These are phyloP conservation scores for Colletotrichum gloeosporioides DNA, from an alignment of 2,329 filamentous ascomycete genomes.

Conservation along the genomic window DNA sequence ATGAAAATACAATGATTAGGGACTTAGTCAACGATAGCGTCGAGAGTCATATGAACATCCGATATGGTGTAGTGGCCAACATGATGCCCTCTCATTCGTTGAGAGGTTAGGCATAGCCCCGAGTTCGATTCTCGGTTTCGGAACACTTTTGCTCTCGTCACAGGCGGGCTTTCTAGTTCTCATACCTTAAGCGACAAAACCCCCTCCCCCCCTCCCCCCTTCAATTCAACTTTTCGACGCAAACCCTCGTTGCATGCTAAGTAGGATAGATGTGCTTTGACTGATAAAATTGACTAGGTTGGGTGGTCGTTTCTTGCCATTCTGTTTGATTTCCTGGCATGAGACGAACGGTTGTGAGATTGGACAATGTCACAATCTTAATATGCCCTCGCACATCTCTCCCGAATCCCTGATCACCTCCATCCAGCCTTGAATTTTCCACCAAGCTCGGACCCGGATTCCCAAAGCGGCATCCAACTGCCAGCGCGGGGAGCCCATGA, in stretches of 20 bases:
- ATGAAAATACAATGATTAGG: neutral
- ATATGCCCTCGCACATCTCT: neutral
- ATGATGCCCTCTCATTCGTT: constrained; percentile 3
- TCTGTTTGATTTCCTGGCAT: neutral
- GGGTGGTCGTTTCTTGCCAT: neutral
- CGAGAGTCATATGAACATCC: fast-evolving
- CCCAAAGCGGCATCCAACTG: neutral
- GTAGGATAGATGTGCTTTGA: neutral
- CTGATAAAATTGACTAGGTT: neutral
- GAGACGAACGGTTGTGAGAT: neutral
- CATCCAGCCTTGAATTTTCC: neutral
- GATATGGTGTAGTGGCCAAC: constrained; percentile 14
- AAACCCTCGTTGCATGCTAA: neutral
- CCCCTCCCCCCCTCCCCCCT: too few species aligned
- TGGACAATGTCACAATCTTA: neutral
- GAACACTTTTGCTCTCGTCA: neutral
- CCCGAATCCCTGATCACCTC: neutral
- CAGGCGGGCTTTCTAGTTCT: neutral
- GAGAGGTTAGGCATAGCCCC: constrained; percentile 11
- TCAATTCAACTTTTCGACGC: neutral
- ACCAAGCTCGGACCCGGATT: neutral
- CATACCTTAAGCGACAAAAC: too few species aligned
- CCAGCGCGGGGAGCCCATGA: neutral
- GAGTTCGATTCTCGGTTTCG: constrained; percentile 14
- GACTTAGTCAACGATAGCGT: fast-evolving